These are phyloP conservation scores for Dinochytrium kinnereticum DNA, from an alignment of 371 early-diverging fungal genomes.

Conservation along the genomic window DNA sequence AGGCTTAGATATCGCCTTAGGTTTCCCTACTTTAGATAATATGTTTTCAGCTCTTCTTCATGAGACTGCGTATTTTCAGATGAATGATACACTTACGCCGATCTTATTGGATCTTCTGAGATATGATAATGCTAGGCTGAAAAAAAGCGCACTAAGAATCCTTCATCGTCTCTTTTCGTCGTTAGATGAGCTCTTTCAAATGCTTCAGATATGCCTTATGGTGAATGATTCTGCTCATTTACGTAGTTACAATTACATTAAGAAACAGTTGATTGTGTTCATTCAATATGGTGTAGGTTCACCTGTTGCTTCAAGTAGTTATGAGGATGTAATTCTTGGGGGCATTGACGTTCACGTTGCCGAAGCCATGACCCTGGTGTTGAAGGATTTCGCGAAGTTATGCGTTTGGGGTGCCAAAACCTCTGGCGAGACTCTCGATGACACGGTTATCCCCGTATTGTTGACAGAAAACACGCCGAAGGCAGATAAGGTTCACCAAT, in stretches of 20 bases:
- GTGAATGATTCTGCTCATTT: slow-evolving; percentile 50
- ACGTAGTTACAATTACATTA: slow-evolving; percentile 51
- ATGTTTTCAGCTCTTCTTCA: slow-evolving; percentile 20
- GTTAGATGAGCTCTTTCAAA: slow-evolving; percentile 40
- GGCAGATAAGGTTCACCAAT: slow-evolving; percentile 28
- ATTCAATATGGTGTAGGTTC: slow-evolving; percentile 35
- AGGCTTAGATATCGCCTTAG: slow-evolving; percentile 8
- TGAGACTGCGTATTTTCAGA: slow-evolving; percentile 30
- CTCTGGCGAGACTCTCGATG: slow-evolving; percentile 27
- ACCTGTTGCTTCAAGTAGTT: slow-evolving; percentile 18
- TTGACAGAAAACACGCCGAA: not conserved
- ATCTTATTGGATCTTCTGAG: slow-evolving; percentile 59
- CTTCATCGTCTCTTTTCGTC: slow-evolving; percentile 59
- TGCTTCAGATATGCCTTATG: slow-evolving; percentile 42
- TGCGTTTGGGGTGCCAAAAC: slow-evolving; percentile 43
- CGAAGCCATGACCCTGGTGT: slow-evolving; percentile 27
- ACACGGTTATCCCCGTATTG: slow-evolving; percentile 1
- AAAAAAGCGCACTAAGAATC: slow-evolving; percentile 53
- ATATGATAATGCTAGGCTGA: slow-evolving; percentile 56
- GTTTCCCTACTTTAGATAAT: slow-evolving; percentile 12
- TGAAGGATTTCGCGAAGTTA: slow-evolving; percentile 44
- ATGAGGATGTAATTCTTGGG: slow-evolving; percentile 20
- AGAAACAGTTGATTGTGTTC: slow-evolving; percentile 36
- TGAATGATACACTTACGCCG: slow-evolving; percentile 52
- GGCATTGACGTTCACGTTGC: slow-evolving; percentile 31